These are phyloP conservation scores for Fusarium redolens DNA, from an alignment of 2,329 filamentous ascomycete genomes.

Conservation along the genomic window DNA sequence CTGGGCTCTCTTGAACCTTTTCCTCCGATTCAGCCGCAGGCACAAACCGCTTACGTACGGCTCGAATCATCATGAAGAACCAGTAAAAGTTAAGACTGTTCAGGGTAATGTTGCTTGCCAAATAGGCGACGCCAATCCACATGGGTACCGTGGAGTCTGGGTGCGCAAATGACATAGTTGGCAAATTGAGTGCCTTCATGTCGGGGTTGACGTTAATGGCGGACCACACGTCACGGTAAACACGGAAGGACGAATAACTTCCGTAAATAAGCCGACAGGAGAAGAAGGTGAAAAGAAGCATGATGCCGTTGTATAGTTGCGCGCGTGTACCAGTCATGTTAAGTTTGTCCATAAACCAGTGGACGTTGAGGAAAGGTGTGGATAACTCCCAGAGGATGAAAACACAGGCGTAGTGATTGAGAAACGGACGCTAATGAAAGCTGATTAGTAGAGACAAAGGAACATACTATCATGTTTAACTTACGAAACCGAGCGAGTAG, in stretches of 20 bases:
- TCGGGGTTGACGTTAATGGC: conserved; percentile 56
- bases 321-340: conserved; percentile 78
- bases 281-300: conserved; percentile 80
- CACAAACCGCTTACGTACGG: conserved; percentile 80
- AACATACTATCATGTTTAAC: conserved; percentile 48
- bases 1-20: conserved; percentile 43
- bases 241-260: conserved; percentile 74
- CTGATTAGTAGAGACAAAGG: not conserved
- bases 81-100: conserved; percentile 85
- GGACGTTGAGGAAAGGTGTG: conserved; percentile 85
- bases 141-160: conserved; percentile 67
- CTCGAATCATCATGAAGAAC: conserved; percentile 88
- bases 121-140: conserved; percentile 77
- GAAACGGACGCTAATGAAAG: conserved; percentile 74
- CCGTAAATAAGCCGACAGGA: conserved; percentile 82
- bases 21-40: conserved; percentile 52
- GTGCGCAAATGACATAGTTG: conserved; percentile 58
- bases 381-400: conserved; percentile 92
- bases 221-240: conserved; percentile 76
- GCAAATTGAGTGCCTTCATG: conserved; percentile 38
- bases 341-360: conserved; percentile 93
- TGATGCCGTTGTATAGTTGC: conserved; percentile 82
- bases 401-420: conserved; percentile 83
- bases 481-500: conserved; percentile 82
- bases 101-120: conserved; percentile 76